Base-by-base conservation (phyloP, 1,284 basidiomycete species). In the Cryptococcus floricola region DNA sequence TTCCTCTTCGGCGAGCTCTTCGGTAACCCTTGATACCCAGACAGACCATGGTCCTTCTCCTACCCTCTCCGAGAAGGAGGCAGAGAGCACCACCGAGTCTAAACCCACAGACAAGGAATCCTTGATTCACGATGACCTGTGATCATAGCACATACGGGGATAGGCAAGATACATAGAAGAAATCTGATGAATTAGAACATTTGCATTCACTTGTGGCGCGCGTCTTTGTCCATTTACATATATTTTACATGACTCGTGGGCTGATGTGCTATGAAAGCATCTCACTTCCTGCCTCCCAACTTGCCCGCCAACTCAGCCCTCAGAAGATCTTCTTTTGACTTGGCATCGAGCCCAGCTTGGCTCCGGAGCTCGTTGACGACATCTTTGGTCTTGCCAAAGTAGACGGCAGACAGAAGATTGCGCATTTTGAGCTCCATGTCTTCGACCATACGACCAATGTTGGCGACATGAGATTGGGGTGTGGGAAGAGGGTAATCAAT, bases 401-500 rank as follows among this genome's bases (percentile, higher is more conserved):
- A 98, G 16, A 98, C 95, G 79, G 96, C 91, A 71, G 95, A 90
- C 47, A 99, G 81, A 57, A 93, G 81, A 75, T 96, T 97, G 48
- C 96, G 85, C 88, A 98, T 94, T 80, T 97, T 97, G 73, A 92
- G 90, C 53, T 99, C 96, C 88, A 95, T 94, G 64, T 98, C 95
- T 77, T 99, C 96, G 64, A 99, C 87, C 85, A 98, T 88, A 63
- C 84, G 84, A 4, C 96, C 96, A 16, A 89, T 87, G 77, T 98
- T 98, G 51, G 84, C 83, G 56, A 99, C 87, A 76, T 99, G 96
- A 39, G 88, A 87, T 19, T 85, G 82, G 37, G 82, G 73, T 65
- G 87, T 87, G 19, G 87, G 84, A 46, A 95, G 73, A n/a, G 89
- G 84, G 76, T 83, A 86, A 71, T 95, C 89, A 70, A 88, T 84